Base-by-base conservation (phyloP, 2,329 filamentous ascomycete species). In the Raffaelea deltoideospora region DNA sequence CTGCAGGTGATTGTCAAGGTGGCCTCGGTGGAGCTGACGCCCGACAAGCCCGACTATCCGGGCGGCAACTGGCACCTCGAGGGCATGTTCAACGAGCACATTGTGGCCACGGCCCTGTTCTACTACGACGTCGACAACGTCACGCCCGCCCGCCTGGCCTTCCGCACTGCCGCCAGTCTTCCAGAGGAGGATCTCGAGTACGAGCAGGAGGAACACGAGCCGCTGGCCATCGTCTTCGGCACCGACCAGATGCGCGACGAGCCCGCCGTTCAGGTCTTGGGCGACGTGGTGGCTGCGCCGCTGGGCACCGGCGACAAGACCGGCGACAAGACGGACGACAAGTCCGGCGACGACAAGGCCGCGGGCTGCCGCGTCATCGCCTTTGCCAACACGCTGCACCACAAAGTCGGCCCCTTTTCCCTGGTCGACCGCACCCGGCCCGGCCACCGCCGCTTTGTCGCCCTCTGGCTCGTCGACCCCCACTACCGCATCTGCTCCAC, bases 1-100 rank as follows among this genome's bases (percentile, higher is more conserved):
- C 47, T 79, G 4, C 76, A 81, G 45, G 52, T 80, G 26, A 72
- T 80, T 34, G 64, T 78, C 23, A 78, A 79, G 47, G 57, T 81
- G 43, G 63, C 70, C 2, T 67, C 62, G 26, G 67, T 78, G 35
- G 60, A 75, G 30, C 57, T 79, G 2, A 71, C 63, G 0, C 71
- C 72, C 0, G 64, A 69, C 10, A 64, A 69, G 23, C 66, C 69
- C 0, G 48, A 48, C 0, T 76, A 67, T 42, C 46, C 54, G 0
- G 58, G 54, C 14, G 41, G 45, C 31, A 23, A 10, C 17, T 45
- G 43, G 43, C 43, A 45, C 23, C 24, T 65, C 13, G 64, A 68
- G 40, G 63, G 64, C 29, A 50, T 54, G 39, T 40, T 56, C 40
- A 71, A 73, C 40, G 70, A 76, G 48, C 63, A 64, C 42, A 71